Conservation (phyloP, 176 grass and related monocot genomes). For the Oropetium thomaeum region DNA sequence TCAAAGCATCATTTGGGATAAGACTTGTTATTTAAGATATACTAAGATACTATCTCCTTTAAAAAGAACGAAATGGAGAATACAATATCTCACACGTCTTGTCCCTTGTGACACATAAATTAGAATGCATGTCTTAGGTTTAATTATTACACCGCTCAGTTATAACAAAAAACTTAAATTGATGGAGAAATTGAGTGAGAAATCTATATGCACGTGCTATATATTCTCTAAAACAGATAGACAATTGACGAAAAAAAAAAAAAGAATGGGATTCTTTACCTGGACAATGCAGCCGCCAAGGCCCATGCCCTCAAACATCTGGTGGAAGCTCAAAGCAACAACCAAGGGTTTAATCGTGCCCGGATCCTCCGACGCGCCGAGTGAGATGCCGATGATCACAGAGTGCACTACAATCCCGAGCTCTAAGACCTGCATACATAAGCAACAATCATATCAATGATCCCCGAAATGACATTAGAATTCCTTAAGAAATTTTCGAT, state of each 20-base stretch:
- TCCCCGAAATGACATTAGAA: too few species aligned
- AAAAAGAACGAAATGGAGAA: not conserved
- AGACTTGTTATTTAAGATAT: not conserved
- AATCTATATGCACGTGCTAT: too few species aligned
- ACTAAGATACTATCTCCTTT: not conserved
- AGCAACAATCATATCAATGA: not conserved
- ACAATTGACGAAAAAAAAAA: too few species aligned
- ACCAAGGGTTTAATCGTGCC: conserved; percentile 58
- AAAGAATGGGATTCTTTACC: conserved; percentile 42
- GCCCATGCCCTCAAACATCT: conserved; percentile 83
- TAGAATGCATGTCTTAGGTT: too few species aligned
- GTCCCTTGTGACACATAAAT: too few species aligned
- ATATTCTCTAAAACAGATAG: not conserved
- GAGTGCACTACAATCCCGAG: conserved; percentile 81
- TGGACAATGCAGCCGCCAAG: conserved; percentile 75
- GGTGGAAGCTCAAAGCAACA: conserved; percentile 67
- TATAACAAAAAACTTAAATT: too few species aligned
- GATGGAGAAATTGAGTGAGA: too few species aligned
- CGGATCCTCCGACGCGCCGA: conserved; percentile 43
- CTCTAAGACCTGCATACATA: conserved; percentile 50
- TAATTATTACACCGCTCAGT: too few species aligned
- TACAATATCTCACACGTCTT: not conserved
- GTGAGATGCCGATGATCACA: conserved; percentile 77
- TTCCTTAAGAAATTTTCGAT: too few species aligned
- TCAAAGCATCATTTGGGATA: not conserved